Evolutionary conservation across 768 basidiomycete species (phyloP), one percentile per base, ranked within the genome.

Genomic region (Mycena kentingensis): DNA sequence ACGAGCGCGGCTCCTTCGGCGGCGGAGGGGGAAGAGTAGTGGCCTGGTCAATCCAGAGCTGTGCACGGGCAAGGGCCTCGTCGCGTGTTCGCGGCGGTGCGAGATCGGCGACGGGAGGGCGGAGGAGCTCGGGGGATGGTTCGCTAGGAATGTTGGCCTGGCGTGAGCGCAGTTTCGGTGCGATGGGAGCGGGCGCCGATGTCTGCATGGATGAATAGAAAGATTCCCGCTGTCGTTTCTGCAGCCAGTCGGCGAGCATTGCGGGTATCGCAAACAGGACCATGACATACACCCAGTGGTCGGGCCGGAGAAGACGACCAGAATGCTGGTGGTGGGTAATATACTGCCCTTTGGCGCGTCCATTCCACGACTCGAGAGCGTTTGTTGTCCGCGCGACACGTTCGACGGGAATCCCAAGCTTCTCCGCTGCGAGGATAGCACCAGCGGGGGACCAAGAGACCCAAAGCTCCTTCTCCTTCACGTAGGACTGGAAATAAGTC

Each of bases 301-400:
- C 31, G 16, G 31, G 31, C 10, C 31, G 31, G 31, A 16, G 31
- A 32, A 32, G 31, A 16, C 31, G 31, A 16, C 31, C 31, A 16
- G 31, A 32, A 32, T 32, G 31, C 10, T 8, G 31, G 16, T 32
- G 16, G 10, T 32, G 31, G 31, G 10, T 32, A 32, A 32, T 8
- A 32, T 32, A 32, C 10, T 16, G 16, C 10, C 31, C 31, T 32
- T 32, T 32, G 31, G 16, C 16, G 31, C 31, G 31, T n/a, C 67
- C 66, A 45, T 73, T 72, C 52, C 69, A 70, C 0, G 65, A 68
- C 55, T 73, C 72, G 2, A 73, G 64, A 37, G 63, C 66, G 52
- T 73, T 73, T 16, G 63, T 73, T 2, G 71, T 73, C 10, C 64
- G 63, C 11, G 65, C 46, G 19, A 73, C 49, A 5, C 38, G 27